These are phyloP conservation scores for Hordeum marinum DNA, from an alignment of 176 grass and related monocot genomes.

Conservation along the genomic window DNA sequence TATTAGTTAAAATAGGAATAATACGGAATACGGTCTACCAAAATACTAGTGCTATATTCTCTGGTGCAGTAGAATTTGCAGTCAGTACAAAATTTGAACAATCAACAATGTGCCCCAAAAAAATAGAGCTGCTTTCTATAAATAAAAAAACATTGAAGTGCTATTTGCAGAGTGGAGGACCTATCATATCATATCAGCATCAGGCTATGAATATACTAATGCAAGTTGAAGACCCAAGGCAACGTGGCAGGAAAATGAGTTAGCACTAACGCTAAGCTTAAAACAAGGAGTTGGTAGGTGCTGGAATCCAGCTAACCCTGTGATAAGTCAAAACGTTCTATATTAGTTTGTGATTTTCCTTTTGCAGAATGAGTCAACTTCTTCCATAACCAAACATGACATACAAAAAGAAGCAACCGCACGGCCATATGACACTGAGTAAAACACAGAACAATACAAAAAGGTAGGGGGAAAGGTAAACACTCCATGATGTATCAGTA, in stretches of 20 bases:
- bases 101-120: not conserved
- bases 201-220: not conserved
- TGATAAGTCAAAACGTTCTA: constrained; percentile 26
- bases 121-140: too few species aligned
- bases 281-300: not conserved
- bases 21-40: not conserved
- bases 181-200: not conserved
- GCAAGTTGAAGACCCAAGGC: not conserved
- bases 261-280: not conserved
- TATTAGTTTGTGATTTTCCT: not conserved
- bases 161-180: not conserved
- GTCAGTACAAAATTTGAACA: not conserved
- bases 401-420: not conserved
- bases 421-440: constrained; percentile 1
- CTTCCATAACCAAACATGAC: not conserved
- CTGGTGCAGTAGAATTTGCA: not conserved
- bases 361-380: not conserved
- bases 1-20: not conserved
- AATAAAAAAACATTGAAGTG: not conserved
- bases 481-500: not conserved
- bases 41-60: not conserved
- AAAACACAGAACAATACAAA: not conserved
- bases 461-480: not conserved
- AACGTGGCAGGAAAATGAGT: not conserved
- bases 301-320: constrained; percentile 1